Base-by-base conservation (phyloP, 805 yeast species). In the Suhomyces sp. region DNA sequence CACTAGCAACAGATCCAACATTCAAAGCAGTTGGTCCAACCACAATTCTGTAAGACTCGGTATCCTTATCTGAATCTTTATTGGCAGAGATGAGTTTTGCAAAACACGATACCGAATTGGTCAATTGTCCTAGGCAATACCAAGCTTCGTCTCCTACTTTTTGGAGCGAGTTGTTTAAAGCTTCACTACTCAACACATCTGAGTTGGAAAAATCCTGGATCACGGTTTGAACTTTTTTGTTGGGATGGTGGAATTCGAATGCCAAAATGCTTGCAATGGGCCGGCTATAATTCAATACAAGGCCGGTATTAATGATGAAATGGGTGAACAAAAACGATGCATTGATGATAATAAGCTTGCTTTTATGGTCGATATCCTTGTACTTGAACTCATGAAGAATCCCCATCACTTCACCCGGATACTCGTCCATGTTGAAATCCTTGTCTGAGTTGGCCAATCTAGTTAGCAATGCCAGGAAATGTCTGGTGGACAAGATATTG, bases 301-400 rank as follows among this genome's bases (percentile, higher is more conserved):
- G 61, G 0, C 74, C 63, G 8, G 65, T 52, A 8, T 67, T 62
- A 47, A 67, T 55, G 19, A 73, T 57, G 35, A 77, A 64, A 8
- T 62, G 53, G 2, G 79, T 60, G 33, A 67, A 62, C 6, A 78
- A 59, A 48, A 61, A 60, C 15, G 71, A 66, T 5, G 71, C 60
- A 54, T 75, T 73, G 36, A 80, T 57, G 5, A 72, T 57, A 3
- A 75, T 58, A 45, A 66, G 56, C 31, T 60, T 68, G 38, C 61
- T 62, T 23, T 42, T 13, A 15, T 42, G 46, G 31, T 42, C 29
- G 15, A 42, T 45, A 26, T 26, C 47, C 15, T 26, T 26, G 26
- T 42, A 24, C 31, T 42, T 42, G 47, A 46, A 50, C n/a, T 55
- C 55, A 1, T 51, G 42, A 8, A 19, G 36, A 40, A 51, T 17